Conservation (phyloP, 1,284 basidiomycete species). For the Pascua guehoae region DNA sequence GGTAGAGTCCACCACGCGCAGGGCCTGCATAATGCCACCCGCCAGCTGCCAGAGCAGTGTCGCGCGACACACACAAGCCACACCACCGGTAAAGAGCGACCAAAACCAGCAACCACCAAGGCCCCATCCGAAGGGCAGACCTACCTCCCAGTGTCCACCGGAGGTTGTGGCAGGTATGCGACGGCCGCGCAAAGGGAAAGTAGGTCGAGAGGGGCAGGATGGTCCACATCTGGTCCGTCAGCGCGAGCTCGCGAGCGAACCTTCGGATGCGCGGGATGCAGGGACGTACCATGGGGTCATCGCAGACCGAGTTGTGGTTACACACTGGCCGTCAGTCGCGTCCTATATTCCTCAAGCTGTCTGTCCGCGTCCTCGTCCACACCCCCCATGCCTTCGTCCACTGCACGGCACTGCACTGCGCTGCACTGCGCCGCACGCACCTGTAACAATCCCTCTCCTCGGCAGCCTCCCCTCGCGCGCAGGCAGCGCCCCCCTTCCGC, state of each 20-base stretch:
- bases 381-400: no score
- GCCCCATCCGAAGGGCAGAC: no score
- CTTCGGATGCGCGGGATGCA: not conserved
- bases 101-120: no score
- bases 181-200: conserved; percentile 48
- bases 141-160: conserved; percentile 47
- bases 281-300: conserved; percentile 44
- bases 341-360: not conserved
- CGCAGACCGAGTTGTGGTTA: conserved; percentile 79
- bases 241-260: conserved; percentile 11
- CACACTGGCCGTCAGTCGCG: conserved; percentile 59
- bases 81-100: no score
- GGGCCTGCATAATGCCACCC: not conserved
- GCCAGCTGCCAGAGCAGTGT: not conserved
- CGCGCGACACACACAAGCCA: not conserved
- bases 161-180: conserved; percentile 36
- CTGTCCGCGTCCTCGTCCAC: not conserved
- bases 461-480: conserved; percentile 18
- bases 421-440: conserved; percentile 53
- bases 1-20: no score
- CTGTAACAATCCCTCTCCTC: conserved; percentile 71
- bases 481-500: not conserved
- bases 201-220: conserved; percentile 66
- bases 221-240: conserved; percentile 76
- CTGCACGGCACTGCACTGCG: no score